Evolutionary conservation across 352 stramenopile species (phyloP), one percentile per base, ranked within the genome.

Genomic region (Phytophthora rubi): DNA sequence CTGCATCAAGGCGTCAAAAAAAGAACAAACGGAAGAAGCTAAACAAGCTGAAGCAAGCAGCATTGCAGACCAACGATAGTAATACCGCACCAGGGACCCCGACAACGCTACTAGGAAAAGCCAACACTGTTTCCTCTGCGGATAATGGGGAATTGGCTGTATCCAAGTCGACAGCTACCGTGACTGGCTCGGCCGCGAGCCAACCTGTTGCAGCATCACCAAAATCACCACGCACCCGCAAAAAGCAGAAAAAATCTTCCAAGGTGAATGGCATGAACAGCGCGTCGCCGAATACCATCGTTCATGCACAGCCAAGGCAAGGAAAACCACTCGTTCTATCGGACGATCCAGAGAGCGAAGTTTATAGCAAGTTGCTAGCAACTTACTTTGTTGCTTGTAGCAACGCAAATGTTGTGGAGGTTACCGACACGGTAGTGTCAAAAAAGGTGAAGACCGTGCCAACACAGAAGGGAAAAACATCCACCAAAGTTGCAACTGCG

Each of bases 241-340:
- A 64, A 52, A 72, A 65, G 15, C 30, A 23, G 3, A 69, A 76
- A 53, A 59, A 69, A 42, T 57, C 53, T 23, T 10, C 21, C 0
- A 70, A 60, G 55, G 33, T 39, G 32, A 60, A 62, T 12, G 32
- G 35, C 16, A 23, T 54, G n/a, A 54, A 26, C 21, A 69, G 51
- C 6, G 21, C 28, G 42, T 73, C 58, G 47, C 45, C 51, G 2
- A 68, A 64, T 37, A 52, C 21, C 15, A 23, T 59, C 10, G n/a
- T 8, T 35, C 1, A 23, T 49, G 15, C 42, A 30, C 53, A 68
- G 6, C 45, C 53, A 26, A 59, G 30, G 26, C 37, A 70, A 59
- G 64, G 54, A n/a, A 70, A 62, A 1, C 44, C 57, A 1, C 33
- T 75, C 15, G 12, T 68, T 54, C 4, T 69, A 28, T 59, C 58